Percentiles rank a stretch among this genome's conserved stretches.
Evolutionary conservation across 2,329 filamentous ascomycete genomes (phyloP).

Genomic region (Emergomyces pasteurianus): DNA sequence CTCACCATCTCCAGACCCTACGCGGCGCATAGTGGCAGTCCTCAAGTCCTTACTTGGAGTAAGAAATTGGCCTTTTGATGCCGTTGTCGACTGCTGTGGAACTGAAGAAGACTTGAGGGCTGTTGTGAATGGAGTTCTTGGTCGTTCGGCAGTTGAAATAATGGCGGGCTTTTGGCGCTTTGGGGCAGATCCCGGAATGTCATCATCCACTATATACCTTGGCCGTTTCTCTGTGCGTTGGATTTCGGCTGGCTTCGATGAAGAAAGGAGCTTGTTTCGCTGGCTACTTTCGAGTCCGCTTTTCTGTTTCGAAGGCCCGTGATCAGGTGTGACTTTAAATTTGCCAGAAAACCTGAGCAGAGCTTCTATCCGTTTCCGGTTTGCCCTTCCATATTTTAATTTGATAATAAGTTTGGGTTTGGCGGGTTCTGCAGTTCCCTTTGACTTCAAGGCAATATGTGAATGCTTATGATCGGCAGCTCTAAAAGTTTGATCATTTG

Average conservation of each 20-base stretch:
- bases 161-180: constrained; percentile 27
- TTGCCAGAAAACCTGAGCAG: constrained; percentile 34
- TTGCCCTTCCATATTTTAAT: constrained; percentile 41
- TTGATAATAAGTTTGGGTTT: constrained; percentile 33
- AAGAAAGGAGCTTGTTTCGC: constrained; percentile 10
- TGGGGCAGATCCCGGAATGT: constrained; percentile 14
- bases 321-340: constrained; percentile 19
- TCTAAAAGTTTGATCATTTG: neutral
- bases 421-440: neutral
- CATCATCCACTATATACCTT: constrained; percentile 16
- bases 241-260: constrained; percentile 12
- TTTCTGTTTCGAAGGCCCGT: constrained; percentile 16
- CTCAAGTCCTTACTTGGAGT: constrained; percentile 35
- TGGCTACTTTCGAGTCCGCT: constrained; percentile 14
- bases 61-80: constrained; percentile 19
- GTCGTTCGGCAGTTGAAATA: constrained; percentile 21
- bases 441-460: neutral
- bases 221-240: constrained; percentile 15
- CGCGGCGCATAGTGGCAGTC: constrained; percentile 25
- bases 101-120: constrained; percentile 23
- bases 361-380: constrained; percentile 36
- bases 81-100: constrained; percentile 13
- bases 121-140: constrained; percentile 25
- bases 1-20: constrained; percentile 30
- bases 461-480: neutral